phyloP scores from a whole-genome alignment of 345 rosid species.

The Bruguiera gymnorhiza region DNA sequence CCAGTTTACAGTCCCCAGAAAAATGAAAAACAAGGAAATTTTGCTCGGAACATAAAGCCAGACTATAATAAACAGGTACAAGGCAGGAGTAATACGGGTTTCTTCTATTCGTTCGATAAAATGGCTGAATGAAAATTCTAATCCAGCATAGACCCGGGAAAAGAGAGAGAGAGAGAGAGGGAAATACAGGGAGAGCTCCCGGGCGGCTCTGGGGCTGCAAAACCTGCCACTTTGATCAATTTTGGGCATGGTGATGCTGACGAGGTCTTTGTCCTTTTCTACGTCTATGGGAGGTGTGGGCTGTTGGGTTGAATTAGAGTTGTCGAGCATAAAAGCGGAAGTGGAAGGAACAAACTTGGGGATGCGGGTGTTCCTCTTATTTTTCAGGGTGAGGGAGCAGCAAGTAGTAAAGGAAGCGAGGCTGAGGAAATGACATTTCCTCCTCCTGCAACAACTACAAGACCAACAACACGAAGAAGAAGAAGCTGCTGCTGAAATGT shows the following conservation, averaged over 20 bases:
- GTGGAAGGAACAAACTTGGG: conserved; percentile 23
- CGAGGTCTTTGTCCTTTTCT: conserved; percentile 27
- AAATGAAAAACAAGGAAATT: neutral
- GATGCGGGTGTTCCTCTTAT: neutral
- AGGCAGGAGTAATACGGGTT: neutral
- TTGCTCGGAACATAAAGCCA: too few species aligned
- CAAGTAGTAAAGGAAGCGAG: neutral
- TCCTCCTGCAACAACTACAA: too few species aligned
- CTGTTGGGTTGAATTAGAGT: conserved; percentile 2
- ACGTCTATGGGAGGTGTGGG: neutral
- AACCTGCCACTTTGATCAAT: conserved; percentile 88
- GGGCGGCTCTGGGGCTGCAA: conserved; percentile 97
- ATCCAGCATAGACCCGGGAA: neutral
- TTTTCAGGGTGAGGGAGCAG: neutral
- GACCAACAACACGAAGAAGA: conserved; percentile 3
- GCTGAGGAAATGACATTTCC: conserved; percentile 5
- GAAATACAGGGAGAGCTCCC: conserved; percentile 89
- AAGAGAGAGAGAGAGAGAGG: neutral
- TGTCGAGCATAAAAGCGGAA: conserved; percentile 43
- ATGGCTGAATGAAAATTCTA: neutral
- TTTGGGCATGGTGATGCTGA: conserved; percentile 47
- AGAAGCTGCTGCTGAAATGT: neutral
- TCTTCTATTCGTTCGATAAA: neutral
- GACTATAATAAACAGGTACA: too few species aligned
- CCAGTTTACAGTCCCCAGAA: too few species aligned